These are phyloP conservation scores for Nakaseomyces nivariensis DNA, from an alignment of 1,139 yeast species.

Conservation along the genomic window DNA sequence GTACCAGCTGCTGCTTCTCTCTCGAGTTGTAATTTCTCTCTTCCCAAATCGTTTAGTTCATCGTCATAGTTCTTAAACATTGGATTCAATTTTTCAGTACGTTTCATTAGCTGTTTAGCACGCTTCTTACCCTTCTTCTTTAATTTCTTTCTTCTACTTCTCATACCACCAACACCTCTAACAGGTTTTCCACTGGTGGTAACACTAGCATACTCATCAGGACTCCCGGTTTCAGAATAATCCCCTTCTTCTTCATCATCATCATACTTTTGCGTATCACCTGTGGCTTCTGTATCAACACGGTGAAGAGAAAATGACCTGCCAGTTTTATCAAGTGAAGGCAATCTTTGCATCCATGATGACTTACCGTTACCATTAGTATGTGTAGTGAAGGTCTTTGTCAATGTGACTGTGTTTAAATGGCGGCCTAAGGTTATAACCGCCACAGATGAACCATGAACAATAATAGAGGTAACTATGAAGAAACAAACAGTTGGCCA, in stretches of 20 bases:
- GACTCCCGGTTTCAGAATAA: not conserved
- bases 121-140: slow-evolving; percentile 33
- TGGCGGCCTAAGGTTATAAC: slow-evolving; percentile 83
- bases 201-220: slow-evolving; percentile 15
- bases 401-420: slow-evolving; percentile 82
- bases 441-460: slow-evolving; percentile 96
- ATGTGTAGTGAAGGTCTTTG: slow-evolving; percentile 75
- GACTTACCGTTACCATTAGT: slow-evolving; percentile 50
- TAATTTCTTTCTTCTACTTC: slow-evolving; percentile 37
- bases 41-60: slow-evolving; percentile 28
- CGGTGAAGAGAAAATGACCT: slow-evolving; percentile 74
- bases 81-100: slow-evolving; percentile 18
- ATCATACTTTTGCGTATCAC: slow-evolving; percentile 6
- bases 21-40: slow-evolving; percentile 30
- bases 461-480: slow-evolving; percentile 76
- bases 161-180: slow-evolving; percentile 77
- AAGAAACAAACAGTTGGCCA: slow-evolving; percentile 91
- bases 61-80: slow-evolving; percentile 19
- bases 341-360: slow-evolving; percentile 81
- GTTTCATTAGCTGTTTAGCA: slow-evolving; percentile 12
- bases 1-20: slow-evolving; percentile 35
- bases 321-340: slow-evolving; percentile 61
- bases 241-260: slow-evolving; percentile 5
- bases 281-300: slow-evolving; percentile 47
- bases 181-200: slow-evolving; percentile 61